A percentile compares a stretch with the other conserved stretches of the same genome.
phyloP scores from a whole-genome alignment of 169 alveolate species.

The Cryptosporidium baileyi region DNA sequence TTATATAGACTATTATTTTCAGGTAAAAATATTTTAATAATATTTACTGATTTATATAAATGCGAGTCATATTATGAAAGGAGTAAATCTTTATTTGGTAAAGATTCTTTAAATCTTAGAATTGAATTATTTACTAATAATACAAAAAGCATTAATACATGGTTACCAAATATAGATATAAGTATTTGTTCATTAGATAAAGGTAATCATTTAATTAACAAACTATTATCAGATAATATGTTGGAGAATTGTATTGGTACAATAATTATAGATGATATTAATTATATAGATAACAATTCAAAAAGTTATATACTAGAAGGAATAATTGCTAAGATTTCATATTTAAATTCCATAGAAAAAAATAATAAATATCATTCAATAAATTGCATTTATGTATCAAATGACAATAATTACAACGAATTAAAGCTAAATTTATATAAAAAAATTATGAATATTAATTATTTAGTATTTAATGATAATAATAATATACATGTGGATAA shows the following conservation, averaged over 20 bases:
- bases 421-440: not conserved
- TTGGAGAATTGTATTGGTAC: constrained; percentile 13
- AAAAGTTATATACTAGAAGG: constrained; percentile 21
- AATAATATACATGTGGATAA: not conserved
- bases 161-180: constrained; percentile 73
- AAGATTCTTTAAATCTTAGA: constrained; percentile 19
- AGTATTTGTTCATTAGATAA: constrained; percentile 83
- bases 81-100: constrained; percentile 23
- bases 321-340: constrained; percentile 3
- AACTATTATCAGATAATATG: constrained; percentile 62
- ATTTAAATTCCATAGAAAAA: not conserved
- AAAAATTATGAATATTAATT: not conserved
- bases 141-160: not conserved
- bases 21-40: constrained; percentile 25
- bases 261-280: constrained; percentile 32
- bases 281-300: not conserved
- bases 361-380: not conserved
- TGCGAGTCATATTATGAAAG: constrained; percentile 40
- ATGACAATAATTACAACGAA: not conserved
- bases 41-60: constrained; percentile 17
- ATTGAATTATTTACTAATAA: constrained; percentile 17
- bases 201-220: constrained; percentile 77
- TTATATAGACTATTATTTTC: constrained; percentile 1
- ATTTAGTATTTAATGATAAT: not conserved
- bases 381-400: constrained; percentile 16